Evolutionary conservation across 345 rosid genomes (phyloP).

Genomic region (Bruguiera gymnorhiza): DNA sequence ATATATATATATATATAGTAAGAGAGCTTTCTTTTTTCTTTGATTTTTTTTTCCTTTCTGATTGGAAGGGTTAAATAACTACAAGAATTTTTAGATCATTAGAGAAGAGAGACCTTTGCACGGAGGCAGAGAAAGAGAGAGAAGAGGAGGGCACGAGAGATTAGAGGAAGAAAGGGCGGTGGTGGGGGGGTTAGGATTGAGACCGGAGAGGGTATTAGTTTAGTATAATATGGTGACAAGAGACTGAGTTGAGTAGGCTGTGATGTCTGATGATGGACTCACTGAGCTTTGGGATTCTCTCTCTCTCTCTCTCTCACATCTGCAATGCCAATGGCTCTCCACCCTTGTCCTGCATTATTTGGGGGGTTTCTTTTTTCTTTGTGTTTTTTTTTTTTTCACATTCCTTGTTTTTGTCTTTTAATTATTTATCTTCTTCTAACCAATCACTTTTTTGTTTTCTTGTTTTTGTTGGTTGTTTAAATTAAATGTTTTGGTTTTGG

Average conservation of each 20-base stretch:
- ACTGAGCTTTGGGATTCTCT: conserved; percentile 46
- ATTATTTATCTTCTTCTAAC: background rate
- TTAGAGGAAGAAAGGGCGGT: background rate
- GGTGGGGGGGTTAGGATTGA: background rate
- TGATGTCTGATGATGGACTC: conserved; percentile 22
- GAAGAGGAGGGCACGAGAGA: background rate
- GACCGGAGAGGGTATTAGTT: background rate
- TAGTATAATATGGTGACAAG: conserved; percentile 22
- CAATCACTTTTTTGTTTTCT: background rate
- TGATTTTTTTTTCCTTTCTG: background rate
- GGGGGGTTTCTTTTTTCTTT: conserved; percentile 24
- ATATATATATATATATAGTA: background rate
- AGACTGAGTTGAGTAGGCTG: conserved; percentile 20
- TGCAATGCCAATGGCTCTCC: conserved; percentile 45
- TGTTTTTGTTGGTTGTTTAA: background rate
- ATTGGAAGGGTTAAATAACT: background rate
- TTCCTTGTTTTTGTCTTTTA: background rate
- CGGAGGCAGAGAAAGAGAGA: background rate
- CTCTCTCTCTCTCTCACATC: conserved; percentile 30
- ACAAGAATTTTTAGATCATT: conserved; percentile 1
- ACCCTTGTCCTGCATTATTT: conserved; percentile 63
- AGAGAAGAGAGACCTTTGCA: background rate
- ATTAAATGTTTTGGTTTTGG: too few relatives aligned
- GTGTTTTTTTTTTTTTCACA: conserved; percentile 6
- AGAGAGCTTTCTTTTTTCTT: too few relatives aligned